Evolutionary conservation across 441 rosid species (phyloP).

Genomic region (Aleurites moluccanus): DNA sequence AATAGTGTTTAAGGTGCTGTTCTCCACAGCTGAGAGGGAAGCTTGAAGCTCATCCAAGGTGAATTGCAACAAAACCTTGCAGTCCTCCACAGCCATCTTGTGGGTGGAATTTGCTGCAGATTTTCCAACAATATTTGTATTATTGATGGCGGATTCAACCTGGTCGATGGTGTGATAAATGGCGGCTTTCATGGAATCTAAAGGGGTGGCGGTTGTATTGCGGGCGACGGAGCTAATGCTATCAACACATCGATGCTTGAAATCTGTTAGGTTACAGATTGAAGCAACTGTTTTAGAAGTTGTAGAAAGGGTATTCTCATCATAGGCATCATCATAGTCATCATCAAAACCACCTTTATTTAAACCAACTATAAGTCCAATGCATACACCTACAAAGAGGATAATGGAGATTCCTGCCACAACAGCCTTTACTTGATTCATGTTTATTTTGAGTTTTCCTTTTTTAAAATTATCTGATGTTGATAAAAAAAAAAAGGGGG

Average conservation of each 20-base stretch:
- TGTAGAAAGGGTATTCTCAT: conserved; percentile 15
- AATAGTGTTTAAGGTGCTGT: conserved; percentile 29
- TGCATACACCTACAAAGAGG: neutral
- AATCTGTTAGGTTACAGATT: conserved; percentile 36
- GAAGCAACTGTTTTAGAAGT: conserved; percentile 36
- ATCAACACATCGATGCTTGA: conserved; percentile 31
- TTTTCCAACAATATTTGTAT: conserved; percentile 5
- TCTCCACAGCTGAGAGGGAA: conserved; percentile 33
- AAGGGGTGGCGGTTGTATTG: conserved; percentile 32
- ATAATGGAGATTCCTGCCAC: conserved; percentile 7
- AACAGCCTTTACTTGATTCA: neutral
- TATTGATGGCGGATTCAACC: conserved; percentile 25
- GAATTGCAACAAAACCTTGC: conserved; percentile 43
- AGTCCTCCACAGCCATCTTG: conserved; percentile 54
- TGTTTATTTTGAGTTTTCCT: neutral
- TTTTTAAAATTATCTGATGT: neutral
- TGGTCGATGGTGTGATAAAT: conserved; percentile 14
- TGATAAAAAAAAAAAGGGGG: no score
- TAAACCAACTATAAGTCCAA: neutral
- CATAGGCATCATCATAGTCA: neutral
- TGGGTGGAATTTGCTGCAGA: conserved; percentile 18
- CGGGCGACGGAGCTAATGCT: conserved; percentile 25
- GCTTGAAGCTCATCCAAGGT: conserved; percentile 43
- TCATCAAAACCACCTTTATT: neutral
- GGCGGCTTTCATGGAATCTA: conserved; percentile 33